Evolutionary conservation across 192 early-diverging fungal genomes (phyloP), one percentile per base, ranked within the genome.

Genomic region (Coemansia umbellata): DNA sequence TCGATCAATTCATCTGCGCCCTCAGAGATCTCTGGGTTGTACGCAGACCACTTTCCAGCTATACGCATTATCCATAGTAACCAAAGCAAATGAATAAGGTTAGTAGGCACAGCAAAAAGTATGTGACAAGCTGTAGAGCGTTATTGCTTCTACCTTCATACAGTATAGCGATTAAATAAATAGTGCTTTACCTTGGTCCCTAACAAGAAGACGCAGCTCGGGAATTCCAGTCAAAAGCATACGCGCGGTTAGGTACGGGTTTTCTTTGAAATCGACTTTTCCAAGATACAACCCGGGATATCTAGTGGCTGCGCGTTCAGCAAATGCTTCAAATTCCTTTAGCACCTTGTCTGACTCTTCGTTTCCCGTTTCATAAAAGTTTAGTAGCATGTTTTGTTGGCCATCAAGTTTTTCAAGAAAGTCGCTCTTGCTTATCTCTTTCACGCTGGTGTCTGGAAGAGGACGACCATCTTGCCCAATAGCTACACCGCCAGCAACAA

Each of bases 171-270:
- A n/a, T n/a, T n/a, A n/a, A n/a, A 33, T 15, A 33, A 27, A 21
- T 21, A 6, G 13, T 13, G 15, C 9, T 15, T 10, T 47, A 57
- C 48, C 53, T 28, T 53, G 7, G 37, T 42, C 33, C 17, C 48
- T 68, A 10, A 63, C 18, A 8, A 75, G 43, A 3, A 68, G 31
- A 10, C 52, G 64, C 47, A 68, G 43, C 50, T 75, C 60, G 23
- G 72, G 72, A 10, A 75, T 53, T 10, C 64, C 48, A 30, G 39
- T 68, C 26, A 75, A 49, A 14, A 75, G 39, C 47, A 75, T 17
- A 14, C 72, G 72, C 2, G 65, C 65, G 13, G 72, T 68, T 56
- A 75, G 19, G 47, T 75, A 75, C n/a, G 64, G 64, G 37, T 30
- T 58, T 19, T 39, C 17, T 47, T 50, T 53, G 53, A 60, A 47